These are phyloP conservation scores for Lathyrus tuberosus DNA, from an alignment of 306 rosid genomes.

Conservation along the genomic window DNA sequence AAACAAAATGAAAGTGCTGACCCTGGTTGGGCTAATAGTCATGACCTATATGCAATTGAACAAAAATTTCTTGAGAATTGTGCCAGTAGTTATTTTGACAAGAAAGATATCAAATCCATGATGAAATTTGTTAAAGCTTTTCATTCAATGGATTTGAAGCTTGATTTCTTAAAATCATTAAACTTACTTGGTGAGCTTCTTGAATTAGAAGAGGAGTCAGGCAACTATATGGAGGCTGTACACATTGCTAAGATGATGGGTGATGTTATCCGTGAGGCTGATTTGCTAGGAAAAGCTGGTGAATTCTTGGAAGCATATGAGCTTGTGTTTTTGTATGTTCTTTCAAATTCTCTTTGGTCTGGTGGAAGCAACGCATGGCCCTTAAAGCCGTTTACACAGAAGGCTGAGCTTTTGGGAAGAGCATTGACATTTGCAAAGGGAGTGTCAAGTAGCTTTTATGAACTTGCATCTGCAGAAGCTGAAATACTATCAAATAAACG, in stretches of 20 bases:
- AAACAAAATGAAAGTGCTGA: conserved; percentile 52
- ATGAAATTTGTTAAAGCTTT: conserved; percentile 76
- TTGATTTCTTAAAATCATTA: conserved; percentile 53
- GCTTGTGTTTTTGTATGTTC: conserved; percentile 49
- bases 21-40: conserved; percentile 9
- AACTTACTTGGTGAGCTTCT: conserved; percentile 63
- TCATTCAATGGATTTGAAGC: conserved; percentile 52
- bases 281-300: conserved; percentile 63
- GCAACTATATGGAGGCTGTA: conserved; percentile 66
- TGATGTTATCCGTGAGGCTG: conserved; percentile 46
- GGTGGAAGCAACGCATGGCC: conserved; percentile 72
- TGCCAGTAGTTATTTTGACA: conserved; percentile 55
- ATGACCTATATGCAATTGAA: conserved; percentile 48
- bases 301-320: conserved; percentile 53
- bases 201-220: conserved; percentile 66
- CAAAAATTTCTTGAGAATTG: conserved; percentile 64
- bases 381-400: conserved; percentile 49
- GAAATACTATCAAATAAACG: conserved; percentile 49
- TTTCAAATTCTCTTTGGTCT: conserved; percentile 70
- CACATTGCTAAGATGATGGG: conserved; percentile 61
- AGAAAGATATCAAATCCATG: conserved; percentile 60
- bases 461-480: conserved; percentile 51
- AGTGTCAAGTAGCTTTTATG: conserved; percentile 40
- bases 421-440: conserved; percentile 57
- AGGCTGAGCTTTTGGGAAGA: conserved; percentile 53